Evolutionary conservation across 2,329 filamentous ascomycete species (phyloP).

Genomic region (Aspergillus unguis): DNA sequence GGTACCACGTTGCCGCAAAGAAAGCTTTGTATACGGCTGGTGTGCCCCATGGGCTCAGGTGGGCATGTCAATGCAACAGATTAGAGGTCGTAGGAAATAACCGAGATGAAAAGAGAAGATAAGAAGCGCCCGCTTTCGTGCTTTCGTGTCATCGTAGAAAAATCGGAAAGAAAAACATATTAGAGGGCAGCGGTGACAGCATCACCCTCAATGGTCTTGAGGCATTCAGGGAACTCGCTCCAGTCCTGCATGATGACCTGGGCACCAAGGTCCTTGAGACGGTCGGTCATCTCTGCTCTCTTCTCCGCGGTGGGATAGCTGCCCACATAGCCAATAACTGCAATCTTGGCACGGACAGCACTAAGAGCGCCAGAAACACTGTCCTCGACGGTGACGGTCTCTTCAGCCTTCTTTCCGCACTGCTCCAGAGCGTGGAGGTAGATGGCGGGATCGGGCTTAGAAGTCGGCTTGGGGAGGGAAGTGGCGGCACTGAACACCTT

Average conservation of each 20-base stretch:
- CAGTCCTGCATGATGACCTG: conserved; percentile 57
- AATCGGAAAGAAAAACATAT: not conserved
- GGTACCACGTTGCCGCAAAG: not conserved
- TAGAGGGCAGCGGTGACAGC: conserved; percentile 5
- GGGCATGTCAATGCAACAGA: too few species aligned
- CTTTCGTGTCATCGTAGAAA: conserved; percentile 33
- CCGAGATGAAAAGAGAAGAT: conserved; percentile 11
- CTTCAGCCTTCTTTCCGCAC: conserved; percentile 66
- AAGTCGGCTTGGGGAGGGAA: conserved; percentile 73
- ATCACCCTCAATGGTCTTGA: conserved; percentile 41
- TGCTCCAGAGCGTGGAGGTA: conserved; percentile 74
- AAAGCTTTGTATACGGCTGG: not conserved
- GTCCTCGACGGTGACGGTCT: conserved; percentile 83
- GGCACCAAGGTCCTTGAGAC: conserved; percentile 60
- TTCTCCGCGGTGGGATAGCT: conserved; percentile 63
- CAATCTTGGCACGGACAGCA: conserved; percentile 73
- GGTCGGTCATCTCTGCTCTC: conserved; percentile 62
- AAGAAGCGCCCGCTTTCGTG: conserved; percentile 33
- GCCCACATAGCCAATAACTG: conserved; percentile 79
- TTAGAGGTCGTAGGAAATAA: not conserved
- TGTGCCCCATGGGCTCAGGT: not conserved
- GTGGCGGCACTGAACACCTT: conserved; percentile 79
- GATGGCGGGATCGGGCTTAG: conserved; percentile 86
- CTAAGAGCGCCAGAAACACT: conserved; percentile 80
- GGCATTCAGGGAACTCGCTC: conserved; percentile 44